Base-by-base conservation (phyloP, 2,329 filamentous ascomycete species). In the Xylariaceae sp. region DNA sequence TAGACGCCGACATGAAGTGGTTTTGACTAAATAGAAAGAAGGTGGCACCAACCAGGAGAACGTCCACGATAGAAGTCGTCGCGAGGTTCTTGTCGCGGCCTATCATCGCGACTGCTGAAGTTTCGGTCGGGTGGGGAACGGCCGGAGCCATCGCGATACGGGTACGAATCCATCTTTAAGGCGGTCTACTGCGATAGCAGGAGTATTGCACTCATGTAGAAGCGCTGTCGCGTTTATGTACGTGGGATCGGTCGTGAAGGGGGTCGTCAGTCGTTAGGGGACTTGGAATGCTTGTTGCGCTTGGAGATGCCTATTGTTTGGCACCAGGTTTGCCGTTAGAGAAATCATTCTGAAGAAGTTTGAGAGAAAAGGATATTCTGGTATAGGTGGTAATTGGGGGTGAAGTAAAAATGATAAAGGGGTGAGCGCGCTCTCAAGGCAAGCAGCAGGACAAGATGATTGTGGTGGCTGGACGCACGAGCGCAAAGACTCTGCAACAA, bases 61-160 rank as follows among this genome's bases (percentile, higher is more conserved):
- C 87, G 80, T 55, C 80, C 81, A 53, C 86, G 80, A 61, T 87
- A 85, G 57, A 84, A 86, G 40, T 73, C 77, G 63, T 88, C 83
- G 45, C 75, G 73, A 54, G 79, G 73, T 31, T 82, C 79, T 6
- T 81, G 76, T 61, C 80, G 78, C 33, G 59, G 64, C 58, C 79
- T 69, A 17, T 83, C 81, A 48, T 83, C 80, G 45, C 80, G 78
- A 40, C 66, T 59, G 54, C 64, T 71, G 78, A 80, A 82, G 40
- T 68, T 72, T 51, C 81, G 77, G 48, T 82, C 78, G 43, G 66
- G 69, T 2, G 81, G 80, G 28, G 80, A 83, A 38, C 80, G 77
- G 33, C 69, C 77, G 19, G 75, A 65, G 48, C 69, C 66, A 53
- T 83, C 81, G 58, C 81, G 75, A 59, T 80, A 80, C 31, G 77